These are phyloP conservation scores for Hypoxylon sp. DNA, from an alignment of 2,329 filamentous ascomycete genomes.

Conservation along the genomic window DNA sequence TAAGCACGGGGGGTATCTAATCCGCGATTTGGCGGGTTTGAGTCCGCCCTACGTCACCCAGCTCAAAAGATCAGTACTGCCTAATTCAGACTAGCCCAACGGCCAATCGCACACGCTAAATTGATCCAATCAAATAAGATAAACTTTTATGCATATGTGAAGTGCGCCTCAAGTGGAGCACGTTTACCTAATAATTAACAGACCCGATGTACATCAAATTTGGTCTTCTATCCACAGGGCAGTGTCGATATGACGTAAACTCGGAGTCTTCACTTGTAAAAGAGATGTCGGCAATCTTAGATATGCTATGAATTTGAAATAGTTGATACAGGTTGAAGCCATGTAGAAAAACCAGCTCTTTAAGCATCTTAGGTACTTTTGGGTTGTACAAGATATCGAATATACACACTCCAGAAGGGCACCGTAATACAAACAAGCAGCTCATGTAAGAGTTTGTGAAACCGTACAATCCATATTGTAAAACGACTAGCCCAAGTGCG, in stretches of 20 bases:
- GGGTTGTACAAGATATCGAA: background rate
- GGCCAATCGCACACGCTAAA: background rate
- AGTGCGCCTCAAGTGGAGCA: background rate
- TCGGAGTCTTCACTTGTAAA: background rate
- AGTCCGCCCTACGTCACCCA: background rate
- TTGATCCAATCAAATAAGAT: background rate
- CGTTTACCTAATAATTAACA: background rate
- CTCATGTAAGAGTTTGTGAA: background rate
- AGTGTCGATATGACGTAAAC: background rate
- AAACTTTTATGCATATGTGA: background rate
- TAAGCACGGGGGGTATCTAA: background rate
- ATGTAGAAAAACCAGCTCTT: background rate
- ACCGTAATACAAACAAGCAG: background rate
- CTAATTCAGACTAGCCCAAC: background rate
- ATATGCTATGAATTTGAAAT: background rate
- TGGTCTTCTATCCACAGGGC: background rate
- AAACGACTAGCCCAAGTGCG: constrained; percentile 5
- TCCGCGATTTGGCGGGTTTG: background rate
- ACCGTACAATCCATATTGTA: constrained; percentile 3
- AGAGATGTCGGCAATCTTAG: background rate
- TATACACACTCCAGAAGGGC: background rate
- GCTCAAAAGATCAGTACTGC: background rate
- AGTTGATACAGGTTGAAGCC: background rate
- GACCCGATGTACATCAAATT: background rate
- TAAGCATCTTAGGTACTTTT: background rate